These are phyloP conservation scores for Immersiporthe knoxdaviesiana DNA, from an alignment of 2,329 filamentous ascomycete genomes.

Conservation along the genomic window DNA sequence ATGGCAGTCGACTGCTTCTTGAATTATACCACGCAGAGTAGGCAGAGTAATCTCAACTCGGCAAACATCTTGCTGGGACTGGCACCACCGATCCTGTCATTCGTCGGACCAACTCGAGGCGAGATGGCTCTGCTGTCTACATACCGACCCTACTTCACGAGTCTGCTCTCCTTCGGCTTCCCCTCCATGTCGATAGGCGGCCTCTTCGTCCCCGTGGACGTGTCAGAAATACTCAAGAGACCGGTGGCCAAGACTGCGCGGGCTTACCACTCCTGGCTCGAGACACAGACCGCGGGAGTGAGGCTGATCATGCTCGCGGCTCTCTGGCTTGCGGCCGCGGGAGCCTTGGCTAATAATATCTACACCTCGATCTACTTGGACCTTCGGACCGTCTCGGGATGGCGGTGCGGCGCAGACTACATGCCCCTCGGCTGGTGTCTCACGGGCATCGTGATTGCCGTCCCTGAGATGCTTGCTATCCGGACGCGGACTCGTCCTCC, in stretches of 20 bases:
- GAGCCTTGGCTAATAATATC: slow-evolving; percentile 4
- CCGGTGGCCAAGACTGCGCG: background rate
- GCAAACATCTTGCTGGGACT: slow-evolving; percentile 16
- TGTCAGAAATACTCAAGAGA: background rate
- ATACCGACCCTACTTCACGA: background rate
- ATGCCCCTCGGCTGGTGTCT: slow-evolving; percentile 15
- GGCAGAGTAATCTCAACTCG: slow-evolving; percentile 13
- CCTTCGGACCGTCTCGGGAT: slow-evolving; percentile 7
- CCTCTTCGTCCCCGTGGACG: slow-evolving; percentile 7
- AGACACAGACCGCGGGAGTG: background rate
- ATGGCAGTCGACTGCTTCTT: slow-evolving; percentile 14
- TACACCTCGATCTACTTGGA: slow-evolving; percentile 18
- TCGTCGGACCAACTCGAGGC: slow-evolving; percentile 9
- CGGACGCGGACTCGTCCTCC: background rate
- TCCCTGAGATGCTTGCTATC: slow-evolving; percentile 2
- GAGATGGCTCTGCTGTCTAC: slow-evolving; percentile 11
- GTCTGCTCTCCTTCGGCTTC: slow-evolving; percentile 11
- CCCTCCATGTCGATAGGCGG: background rate
- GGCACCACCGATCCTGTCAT: slow-evolving; percentile 7
- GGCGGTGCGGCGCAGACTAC: slow-evolving; percentile 12
- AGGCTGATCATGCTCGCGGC: background rate
- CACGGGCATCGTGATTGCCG: background rate
- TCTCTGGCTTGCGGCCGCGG: background rate
- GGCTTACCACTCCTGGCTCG: slow-evolving; percentile 11
- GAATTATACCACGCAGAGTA: background rate